Evolutionary conservation across 1,284 basidiomycete genomes (phyloP).

Genomic region (Tilletia setariae): DNA sequence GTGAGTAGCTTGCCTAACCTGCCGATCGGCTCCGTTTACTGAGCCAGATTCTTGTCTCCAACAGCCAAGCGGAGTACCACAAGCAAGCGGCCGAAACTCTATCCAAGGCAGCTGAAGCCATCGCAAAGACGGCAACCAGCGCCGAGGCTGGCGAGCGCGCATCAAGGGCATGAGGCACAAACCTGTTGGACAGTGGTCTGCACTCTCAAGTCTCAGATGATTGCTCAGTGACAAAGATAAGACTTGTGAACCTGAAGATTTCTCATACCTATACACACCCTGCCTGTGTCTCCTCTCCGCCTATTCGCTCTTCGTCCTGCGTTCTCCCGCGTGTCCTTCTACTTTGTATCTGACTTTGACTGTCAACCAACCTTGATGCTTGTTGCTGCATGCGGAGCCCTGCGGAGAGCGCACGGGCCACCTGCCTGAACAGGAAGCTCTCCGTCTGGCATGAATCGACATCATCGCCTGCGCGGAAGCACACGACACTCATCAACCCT

Average conservation of each 20-base stretch:
- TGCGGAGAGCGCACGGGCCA: neutral
- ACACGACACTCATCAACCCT: constrained; percentile 4
- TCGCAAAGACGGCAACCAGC: constrained; percentile 20
- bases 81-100: constrained; percentile 80
- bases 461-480: neutral
- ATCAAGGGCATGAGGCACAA: constrained; percentile 12
- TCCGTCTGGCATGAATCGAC: no score
- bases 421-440: neutral
- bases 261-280: no score
- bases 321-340: no score
- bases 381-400: no score
- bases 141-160: constrained; percentile 29
- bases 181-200: no score
- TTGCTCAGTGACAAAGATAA: no score
- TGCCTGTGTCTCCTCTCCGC: no score
- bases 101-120: constrained; percentile 53
- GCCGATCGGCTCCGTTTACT: neutral
- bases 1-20: constrained; percentile 58
- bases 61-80: constrained; percentile 71
- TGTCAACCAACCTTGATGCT: no score
- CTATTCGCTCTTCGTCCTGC: no score
- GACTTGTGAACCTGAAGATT: no score
- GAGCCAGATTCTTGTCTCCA: neutral
- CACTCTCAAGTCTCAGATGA: no score
- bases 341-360: no score